phyloP scores from a whole-genome alignment of 139 green algal genomes.

The Tetradesmus obliquus region DNA sequence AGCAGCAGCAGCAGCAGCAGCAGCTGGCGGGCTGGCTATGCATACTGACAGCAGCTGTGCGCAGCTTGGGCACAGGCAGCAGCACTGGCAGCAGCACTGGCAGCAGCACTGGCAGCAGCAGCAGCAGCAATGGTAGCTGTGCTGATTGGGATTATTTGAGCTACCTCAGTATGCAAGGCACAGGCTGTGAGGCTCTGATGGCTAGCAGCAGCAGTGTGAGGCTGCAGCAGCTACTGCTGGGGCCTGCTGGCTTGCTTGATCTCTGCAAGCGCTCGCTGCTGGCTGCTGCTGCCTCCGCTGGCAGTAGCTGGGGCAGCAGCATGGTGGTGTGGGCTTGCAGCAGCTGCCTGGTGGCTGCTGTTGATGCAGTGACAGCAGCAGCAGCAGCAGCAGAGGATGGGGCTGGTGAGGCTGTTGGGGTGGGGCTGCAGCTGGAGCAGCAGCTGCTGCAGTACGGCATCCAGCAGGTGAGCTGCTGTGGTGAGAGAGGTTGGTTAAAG shows the following conservation, averaged over 20 bases:
- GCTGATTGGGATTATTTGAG: not conserved
- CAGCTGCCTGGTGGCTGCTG: not conserved
- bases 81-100: not conserved
- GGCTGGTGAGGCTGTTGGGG: not conserved
- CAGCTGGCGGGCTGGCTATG: constrained; percentile 2
- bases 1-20: not conserved
- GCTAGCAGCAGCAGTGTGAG: constrained; percentile 1
- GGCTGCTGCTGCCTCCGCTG: not conserved
- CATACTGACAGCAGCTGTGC: not conserved
- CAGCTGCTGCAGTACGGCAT: constrained; percentile 29
- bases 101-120: not conserved
- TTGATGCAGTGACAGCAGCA: not conserved
- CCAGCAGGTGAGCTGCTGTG: constrained; percentile 8
- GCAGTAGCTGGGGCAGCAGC: not conserved
- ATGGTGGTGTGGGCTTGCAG: not conserved
- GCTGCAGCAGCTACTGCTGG: constrained; percentile 23
- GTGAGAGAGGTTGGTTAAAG: no score
- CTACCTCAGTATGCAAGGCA: not conserved
- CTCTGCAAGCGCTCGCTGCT: not conserved
- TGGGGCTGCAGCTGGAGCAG: not conserved
- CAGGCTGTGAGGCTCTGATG: not conserved
- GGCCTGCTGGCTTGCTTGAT: constrained; percentile 2
- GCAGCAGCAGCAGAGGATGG: not conserved
- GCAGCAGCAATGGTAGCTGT: not conserved
- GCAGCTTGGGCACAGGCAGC: not conserved